Percentiles rank a stretch among this genome's conserved stretches.
Evolutionary conservation across 2,329 filamentous ascomycete species (phyloP).

Genomic region (Colletotrichum tropicale): DNA sequence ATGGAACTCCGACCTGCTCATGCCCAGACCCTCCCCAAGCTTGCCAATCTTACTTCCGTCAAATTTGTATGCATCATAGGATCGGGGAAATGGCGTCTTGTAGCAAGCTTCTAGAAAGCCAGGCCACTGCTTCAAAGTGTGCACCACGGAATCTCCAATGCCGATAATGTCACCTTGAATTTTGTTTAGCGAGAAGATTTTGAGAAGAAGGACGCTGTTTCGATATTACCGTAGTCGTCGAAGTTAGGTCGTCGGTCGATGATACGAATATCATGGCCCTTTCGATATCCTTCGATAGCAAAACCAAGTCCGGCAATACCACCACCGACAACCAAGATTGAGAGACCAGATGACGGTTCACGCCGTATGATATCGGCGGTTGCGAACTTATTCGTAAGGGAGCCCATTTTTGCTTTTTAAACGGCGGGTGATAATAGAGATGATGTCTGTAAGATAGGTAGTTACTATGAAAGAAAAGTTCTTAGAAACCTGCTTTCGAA

Average conservation of each 20-base stretch:
- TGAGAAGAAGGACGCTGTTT: neutral
- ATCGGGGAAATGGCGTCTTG: neutral
- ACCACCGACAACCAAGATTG: neutral
- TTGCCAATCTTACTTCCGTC: neutral
- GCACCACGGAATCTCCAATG: neutral
- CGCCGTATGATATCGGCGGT: neutral
- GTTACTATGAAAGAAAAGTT: neutral
- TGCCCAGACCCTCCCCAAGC: neutral
- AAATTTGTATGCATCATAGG: neutral
- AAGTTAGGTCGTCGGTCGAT: constrained; percentile 2
- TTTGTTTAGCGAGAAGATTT: neutral
- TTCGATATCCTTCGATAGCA: constrained; percentile 17
- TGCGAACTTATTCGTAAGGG: neutral
- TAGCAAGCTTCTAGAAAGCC: neutral
- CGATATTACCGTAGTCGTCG: neutral
- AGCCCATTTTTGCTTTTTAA: neutral
- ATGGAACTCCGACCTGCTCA: neutral
- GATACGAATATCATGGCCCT: constrained; percentile 1
- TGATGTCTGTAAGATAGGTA: neutral
- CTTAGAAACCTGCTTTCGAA: neutral
- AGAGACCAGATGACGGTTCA: neutral
- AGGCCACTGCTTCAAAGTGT: neutral
- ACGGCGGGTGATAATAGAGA: neutral
- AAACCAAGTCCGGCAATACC: constrained; percentile 1
- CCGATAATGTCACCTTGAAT: neutral